Evolutionary conservation across 345 rosid species (phyloP).

Genomic region (Lepidium africanum): DNA sequence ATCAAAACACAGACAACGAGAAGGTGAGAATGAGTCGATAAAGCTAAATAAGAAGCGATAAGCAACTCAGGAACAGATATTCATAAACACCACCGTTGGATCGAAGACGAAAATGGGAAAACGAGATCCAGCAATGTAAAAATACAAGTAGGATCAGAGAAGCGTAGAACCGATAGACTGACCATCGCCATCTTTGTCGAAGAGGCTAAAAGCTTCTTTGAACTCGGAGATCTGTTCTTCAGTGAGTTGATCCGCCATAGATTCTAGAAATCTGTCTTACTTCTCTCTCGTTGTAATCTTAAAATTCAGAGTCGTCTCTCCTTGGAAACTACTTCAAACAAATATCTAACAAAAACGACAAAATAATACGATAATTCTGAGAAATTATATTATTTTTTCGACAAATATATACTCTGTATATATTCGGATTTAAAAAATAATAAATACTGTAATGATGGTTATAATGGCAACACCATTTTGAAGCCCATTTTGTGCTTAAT

Average conservation of each 20-base stretch:
- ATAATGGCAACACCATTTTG: no score
- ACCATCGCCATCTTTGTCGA: constrained; percentile 34
- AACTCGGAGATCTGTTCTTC: constrained; percentile 30
- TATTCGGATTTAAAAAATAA: no score
- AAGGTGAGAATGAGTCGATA: background rate
- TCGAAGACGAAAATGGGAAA: background rate
- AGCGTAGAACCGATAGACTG: background rate
- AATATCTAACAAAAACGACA: constrained; percentile 16
- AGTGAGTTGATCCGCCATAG: constrained; percentile 27
- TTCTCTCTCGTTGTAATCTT: background rate
- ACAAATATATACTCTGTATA: no score
- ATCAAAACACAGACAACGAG: background rate
- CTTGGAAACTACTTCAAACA: background rate
- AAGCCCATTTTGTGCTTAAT: no score
- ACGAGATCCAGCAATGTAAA: background rate
- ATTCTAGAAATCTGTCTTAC: constrained; percentile 2
- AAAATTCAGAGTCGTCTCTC: constrained; percentile 7
- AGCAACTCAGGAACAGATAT: background rate
- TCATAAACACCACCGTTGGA: background rate
- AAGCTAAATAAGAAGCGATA: background rate
- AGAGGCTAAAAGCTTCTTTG: constrained; percentile 31
- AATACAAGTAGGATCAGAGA: background rate
- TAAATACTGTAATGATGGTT: no score
- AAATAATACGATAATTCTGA: background rate
- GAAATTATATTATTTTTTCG: no score